Conservation (phyloP, 2,329 filamentous ascomycete species). For the Lasiodiplodia citricola region DNA sequence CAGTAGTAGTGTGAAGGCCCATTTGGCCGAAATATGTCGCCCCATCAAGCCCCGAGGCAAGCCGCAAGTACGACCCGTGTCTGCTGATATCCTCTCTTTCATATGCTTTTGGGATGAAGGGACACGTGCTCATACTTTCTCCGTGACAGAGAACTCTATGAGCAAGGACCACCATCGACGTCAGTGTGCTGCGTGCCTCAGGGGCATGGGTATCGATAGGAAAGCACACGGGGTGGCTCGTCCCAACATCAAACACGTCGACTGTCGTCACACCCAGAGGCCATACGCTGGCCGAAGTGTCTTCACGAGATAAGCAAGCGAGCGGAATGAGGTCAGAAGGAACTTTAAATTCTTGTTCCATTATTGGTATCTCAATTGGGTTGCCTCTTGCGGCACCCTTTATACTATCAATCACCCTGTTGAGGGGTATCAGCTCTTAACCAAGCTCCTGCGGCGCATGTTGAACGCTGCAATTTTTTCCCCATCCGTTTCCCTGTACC, state of each 20-base stretch:
- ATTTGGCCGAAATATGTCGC: conserved; percentile 1
- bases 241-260: neutral
- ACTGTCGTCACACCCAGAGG: neutral
- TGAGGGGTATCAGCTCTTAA: conserved; percentile 18
- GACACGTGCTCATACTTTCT: no score
- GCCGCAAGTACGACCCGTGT: neutral
- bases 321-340: conserved; percentile 11
- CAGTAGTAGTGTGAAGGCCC: neutral
- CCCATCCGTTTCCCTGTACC: conserved; percentile 18
- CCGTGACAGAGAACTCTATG: neutral
- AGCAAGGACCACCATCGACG: conserved; percentile 3
- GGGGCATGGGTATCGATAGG: conserved; percentile 3
- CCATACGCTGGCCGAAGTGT: conserved; percentile 11
- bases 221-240: conserved; percentile 16
- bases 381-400: neutral
- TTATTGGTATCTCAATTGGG: conserved; percentile 17
- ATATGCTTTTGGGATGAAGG: neutral
- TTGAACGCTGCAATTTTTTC: conserved; percentile 25
- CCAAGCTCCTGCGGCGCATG: conserved; percentile 18
- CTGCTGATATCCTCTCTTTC: neutral
- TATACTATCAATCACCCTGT: conserved; percentile 6
- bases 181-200: neutral
- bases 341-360: conserved; percentile 10
- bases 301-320: conserved; percentile 10
- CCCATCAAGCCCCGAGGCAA: neutral